Evolutionary conservation across 192 early-diverging fungal genomes (phyloP).

Genomic region (Rhizophagus sp.): DNA sequence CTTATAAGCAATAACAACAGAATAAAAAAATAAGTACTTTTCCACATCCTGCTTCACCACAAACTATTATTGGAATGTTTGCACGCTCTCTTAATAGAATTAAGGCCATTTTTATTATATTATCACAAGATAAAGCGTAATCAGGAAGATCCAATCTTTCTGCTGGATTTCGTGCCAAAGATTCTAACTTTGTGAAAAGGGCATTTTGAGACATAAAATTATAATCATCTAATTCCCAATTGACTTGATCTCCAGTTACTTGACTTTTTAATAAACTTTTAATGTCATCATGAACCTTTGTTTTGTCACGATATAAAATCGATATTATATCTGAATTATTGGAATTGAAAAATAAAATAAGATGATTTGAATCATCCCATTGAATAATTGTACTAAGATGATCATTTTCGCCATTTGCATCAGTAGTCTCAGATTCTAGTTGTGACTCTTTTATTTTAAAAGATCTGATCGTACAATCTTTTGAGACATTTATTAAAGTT

Average conservation of each 20-base stretch:
- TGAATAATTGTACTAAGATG: neutral
- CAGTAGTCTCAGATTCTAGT: neutral
- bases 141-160: neutral
- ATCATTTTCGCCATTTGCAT: too few relatives aligned
- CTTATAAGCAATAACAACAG: neutral
- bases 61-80: slow-evolving; percentile 19
- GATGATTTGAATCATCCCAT: neutral
- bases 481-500: neutral
- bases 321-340: neutral
- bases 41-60: slow-evolving; percentile 26
- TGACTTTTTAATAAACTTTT: neutral
- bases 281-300: neutral
- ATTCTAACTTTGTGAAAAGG: neutral
- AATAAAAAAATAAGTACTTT: neutral
- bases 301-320: neutral
- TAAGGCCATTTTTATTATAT: slow-evolving; percentile 23
- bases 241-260: neutral
- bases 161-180: neutral
- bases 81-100: slow-evolving; percentile 20
- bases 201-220: neutral
- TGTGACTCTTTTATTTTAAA: neutral
- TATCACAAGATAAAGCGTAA: slow-evolving; percentile 14
- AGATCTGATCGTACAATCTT: neutral
- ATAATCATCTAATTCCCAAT: neutral
- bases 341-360: slow-evolving; percentile 13